phyloP scores from a whole-genome alignment of 257 asterid species.

The Salvia hispanica region DNA sequence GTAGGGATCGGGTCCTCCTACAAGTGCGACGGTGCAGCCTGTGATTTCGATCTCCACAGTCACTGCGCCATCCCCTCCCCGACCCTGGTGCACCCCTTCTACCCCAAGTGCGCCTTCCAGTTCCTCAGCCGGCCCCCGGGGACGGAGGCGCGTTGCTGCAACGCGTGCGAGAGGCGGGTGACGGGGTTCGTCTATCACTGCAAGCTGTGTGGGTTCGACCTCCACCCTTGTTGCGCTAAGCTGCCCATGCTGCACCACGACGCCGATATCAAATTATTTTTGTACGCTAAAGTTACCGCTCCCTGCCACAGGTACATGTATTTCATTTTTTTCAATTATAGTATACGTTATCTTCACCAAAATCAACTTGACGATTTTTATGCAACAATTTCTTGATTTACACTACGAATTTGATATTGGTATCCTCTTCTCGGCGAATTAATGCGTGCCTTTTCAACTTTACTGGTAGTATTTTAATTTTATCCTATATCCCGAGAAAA shows the following conservation, averaged over 20 bases:
- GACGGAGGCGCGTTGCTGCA: slow-evolving; percentile 69
- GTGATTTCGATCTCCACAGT: slow-evolving; percentile 84
- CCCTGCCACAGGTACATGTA: slow-evolving; percentile 62
- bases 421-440: too few relatives aligned
- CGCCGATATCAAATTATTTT: slow-evolving; percentile 63
- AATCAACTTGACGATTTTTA: too few relatives aligned
- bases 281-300: slow-evolving; percentile 56
- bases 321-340: not conserved
- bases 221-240: slow-evolving; percentile 96
- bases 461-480: too few relatives aligned
- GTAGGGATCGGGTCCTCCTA: slow-evolving; percentile 85
- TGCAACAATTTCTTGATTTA: too few relatives aligned
- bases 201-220: slow-evolving; percentile 73
- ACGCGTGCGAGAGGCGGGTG: slow-evolving; percentile 82
- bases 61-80: slow-evolving; percentile 81
- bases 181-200: slow-evolving; percentile 89
- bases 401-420: too few relatives aligned
- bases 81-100: slow-evolving; percentile 78
- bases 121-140: slow-evolving; percentile 84
- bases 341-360: too few relatives aligned
- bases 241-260: slow-evolving; percentile 81
- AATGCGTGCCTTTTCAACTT: too few relatives aligned
- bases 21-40: slow-evolving; percentile 53
- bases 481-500: too few relatives aligned
- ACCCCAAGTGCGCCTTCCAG: slow-evolving; percentile 71